Conservation (phyloP, 805 yeast genomes). For the Ogataea chonburiensis region DNA sequence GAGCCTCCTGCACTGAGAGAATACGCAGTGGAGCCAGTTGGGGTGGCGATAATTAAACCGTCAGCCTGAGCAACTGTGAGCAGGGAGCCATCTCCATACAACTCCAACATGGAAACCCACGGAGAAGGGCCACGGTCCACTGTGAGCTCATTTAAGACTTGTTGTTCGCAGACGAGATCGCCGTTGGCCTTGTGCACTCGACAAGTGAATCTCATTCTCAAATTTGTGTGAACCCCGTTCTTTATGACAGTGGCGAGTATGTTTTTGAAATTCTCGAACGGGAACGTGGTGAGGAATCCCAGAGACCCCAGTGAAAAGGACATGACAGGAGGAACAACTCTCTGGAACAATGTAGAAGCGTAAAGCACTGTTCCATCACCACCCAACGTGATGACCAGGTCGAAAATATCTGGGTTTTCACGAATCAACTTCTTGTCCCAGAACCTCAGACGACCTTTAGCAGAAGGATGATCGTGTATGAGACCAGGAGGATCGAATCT, state of each 20-base stretch:
- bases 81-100: constrained; percentile 83
- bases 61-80: constrained; percentile 92
- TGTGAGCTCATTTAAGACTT: constrained; percentile 85
- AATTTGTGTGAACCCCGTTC: constrained; percentile 71
- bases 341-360: constrained; percentile 83
- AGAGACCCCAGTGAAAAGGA: constrained; percentile 87
- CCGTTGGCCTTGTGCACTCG: constrained; percentile 59
- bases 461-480: constrained; percentile 44
- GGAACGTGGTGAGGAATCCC: constrained; percentile 88
- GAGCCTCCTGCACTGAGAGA: constrained; percentile 95
- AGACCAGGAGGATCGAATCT: constrained; percentile 63
- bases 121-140: constrained; percentile 95
- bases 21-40: constrained; percentile 96
- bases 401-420: constrained; percentile 50
- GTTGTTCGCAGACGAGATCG: constrained; percentile 59
- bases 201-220: constrained; percentile 87
- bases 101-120: constrained; percentile 81
- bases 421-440: constrained; percentile 67
- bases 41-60: constrained; percentile 89
- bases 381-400: constrained; percentile 83
- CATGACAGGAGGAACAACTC: constrained; percentile 86
- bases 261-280: constrained; percentile 68
- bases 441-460: constrained; percentile 49
- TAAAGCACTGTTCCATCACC: constrained; percentile 96
- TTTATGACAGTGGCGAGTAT: constrained; percentile 57